Conservation (phyloP, 495 filamentous ascomycete genomes). For the Annulohypoxylon nitens region DNA sequence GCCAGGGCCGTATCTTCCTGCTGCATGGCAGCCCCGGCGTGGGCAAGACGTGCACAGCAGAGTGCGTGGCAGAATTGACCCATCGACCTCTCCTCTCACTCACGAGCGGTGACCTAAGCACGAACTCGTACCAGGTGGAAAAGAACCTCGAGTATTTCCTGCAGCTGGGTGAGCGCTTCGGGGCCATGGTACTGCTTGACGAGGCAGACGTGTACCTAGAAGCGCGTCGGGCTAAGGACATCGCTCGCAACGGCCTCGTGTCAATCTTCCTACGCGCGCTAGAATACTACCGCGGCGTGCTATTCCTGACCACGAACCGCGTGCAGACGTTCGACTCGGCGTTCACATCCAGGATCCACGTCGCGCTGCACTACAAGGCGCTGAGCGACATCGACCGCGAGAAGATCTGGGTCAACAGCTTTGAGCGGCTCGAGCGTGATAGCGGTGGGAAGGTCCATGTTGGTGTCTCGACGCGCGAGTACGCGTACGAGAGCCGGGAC, state of each 20-base stretch:
- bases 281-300: conserved; percentile 59
- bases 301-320: conserved; percentile 61
- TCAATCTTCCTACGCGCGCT: conserved; percentile 67
- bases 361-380: conserved; percentile 57
- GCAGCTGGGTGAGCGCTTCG: conserved; percentile 57
- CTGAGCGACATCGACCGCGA: conserved; percentile 53
- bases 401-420: conserved; percentile 57
- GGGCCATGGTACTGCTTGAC: conserved; percentile 59
- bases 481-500: conserved; percentile 47
- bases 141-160: conserved; percentile 56
- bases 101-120: conserved; percentile 56
- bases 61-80: conserved; percentile 58
- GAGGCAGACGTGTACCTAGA: conserved; percentile 68
- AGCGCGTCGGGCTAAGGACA: conserved; percentile 75
- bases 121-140: conserved; percentile 52
- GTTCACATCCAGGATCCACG: conserved; percentile 60
- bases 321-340: conserved; percentile 59
- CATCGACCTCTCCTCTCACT: conserved; percentile 55
- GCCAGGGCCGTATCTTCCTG: conserved; percentile 49
- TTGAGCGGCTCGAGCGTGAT: conserved; percentile 58
- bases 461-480: conserved; percentile 48
- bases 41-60: conserved; percentile 51
- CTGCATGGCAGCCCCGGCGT: conserved; percentile 47
- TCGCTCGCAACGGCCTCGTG: conserved; percentile 82
- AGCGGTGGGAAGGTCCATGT: conserved; percentile 51